phyloP scores from a whole-genome alignment of 495 filamentous ascomycete species.

The Aspergillus avenaceus region DNA sequence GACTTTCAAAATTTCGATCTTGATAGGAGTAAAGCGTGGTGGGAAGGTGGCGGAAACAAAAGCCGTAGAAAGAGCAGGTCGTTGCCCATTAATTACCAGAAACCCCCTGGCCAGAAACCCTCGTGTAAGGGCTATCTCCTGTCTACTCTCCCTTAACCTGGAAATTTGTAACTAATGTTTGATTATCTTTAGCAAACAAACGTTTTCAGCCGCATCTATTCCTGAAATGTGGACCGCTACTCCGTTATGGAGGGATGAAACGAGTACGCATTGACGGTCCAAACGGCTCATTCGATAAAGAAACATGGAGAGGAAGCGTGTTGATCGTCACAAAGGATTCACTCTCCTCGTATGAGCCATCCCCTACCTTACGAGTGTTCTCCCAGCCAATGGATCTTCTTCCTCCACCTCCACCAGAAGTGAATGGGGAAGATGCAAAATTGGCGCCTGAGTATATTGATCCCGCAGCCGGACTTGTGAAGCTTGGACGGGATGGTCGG shows the following conservation, averaged over 20 bases:
- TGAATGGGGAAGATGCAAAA: constrained; percentile 56
- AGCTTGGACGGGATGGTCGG: constrained; percentile 73
- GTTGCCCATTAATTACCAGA: constrained; percentile 37
- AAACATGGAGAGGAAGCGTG: constrained; percentile 87
- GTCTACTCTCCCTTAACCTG: not conserved
- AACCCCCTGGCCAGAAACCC: constrained; percentile 32
- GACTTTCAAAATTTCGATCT: constrained; percentile 40
- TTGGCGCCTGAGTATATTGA: constrained; percentile 81
- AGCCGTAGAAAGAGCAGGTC: constrained; percentile 41
- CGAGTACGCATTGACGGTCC: constrained; percentile 32
- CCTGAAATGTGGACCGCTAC: constrained; percentile 82
- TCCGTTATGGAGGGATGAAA: constrained; percentile 81
- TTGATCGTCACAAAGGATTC: constrained; percentile 90
- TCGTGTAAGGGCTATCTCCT: constrained; percentile 24
- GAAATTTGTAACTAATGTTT: constrained; percentile 17
- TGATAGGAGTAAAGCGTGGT: constrained; percentile 43
- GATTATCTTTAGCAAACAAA: constrained; percentile 45
- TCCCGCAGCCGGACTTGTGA: constrained; percentile 80
- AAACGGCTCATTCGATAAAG: constrained; percentile 48
- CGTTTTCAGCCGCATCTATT: constrained; percentile 78
- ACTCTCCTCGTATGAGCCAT: constrained; percentile 72
- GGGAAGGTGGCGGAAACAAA: constrained; percentile 32
- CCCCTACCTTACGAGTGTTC: constrained; percentile 77
- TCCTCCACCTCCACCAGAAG: constrained; percentile 70
- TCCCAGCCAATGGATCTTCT: constrained; percentile 79